Evolutionary conservation across 2,329 filamentous ascomycete genomes (phyloP).

Genomic region (Tolypocladium ophioglossoides): DNA sequence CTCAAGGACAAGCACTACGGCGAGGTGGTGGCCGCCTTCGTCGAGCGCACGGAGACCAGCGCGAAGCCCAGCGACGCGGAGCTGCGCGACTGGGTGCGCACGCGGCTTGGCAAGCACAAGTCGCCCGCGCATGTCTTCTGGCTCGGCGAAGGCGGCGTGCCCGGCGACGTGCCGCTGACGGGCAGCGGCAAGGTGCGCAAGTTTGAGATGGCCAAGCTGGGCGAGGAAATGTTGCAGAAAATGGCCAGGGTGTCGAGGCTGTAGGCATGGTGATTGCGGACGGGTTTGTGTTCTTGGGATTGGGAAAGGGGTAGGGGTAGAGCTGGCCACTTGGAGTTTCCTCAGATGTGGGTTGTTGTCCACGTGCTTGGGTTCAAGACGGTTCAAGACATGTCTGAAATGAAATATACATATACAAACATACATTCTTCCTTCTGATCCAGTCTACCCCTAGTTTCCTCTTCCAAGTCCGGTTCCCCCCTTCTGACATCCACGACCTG

Average conservation of each 20-base stretch:
- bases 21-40: slow-evolving; percentile 60
- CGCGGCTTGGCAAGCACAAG: slow-evolving; percentile 54
- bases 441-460: too few species aligned
- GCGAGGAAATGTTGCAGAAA: slow-evolving; percentile 42
- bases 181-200: slow-evolving; percentile 64
- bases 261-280: slow-evolving; percentile 10
- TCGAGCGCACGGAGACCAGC: slow-evolving; percentile 28
- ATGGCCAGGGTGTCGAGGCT: slow-evolving; percentile 34
- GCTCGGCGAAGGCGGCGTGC: slow-evolving; percentile 52
- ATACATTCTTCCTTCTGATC: too few species aligned
- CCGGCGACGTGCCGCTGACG: slow-evolving; percentile 49
- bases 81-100: slow-evolving; percentile 51
- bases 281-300: too few species aligned
- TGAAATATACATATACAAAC: neutral
- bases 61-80: slow-evolving; percentile 38
- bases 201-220: slow-evolving; percentile 48
- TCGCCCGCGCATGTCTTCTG: slow-evolving; percentile 67
- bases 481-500: neutral
- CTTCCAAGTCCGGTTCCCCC: neutral
- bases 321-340: too few species aligned
- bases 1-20: slow-evolving; percentile 61
- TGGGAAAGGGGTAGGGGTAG: neutral
- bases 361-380: neutral
- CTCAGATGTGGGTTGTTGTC: too few species aligned
- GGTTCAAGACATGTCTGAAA: too few species aligned